Conservation (phyloP, 768 basidiomycete genomes). For the Polyporus arcularius region DNA sequence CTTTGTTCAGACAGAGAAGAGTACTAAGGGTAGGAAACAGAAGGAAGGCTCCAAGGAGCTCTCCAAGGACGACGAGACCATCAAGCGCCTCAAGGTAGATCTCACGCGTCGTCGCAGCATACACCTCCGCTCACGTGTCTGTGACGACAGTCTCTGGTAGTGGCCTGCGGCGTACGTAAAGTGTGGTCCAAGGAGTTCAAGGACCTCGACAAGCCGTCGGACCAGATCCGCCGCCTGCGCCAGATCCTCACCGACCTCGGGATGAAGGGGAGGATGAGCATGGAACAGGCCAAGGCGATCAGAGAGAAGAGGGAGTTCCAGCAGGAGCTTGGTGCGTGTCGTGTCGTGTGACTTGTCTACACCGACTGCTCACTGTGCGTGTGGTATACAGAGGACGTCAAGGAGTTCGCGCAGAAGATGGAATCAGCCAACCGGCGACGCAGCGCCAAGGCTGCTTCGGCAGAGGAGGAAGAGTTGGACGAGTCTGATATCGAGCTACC, state of each 20-base stretch:
- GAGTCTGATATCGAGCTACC: slow-evolving; percentile 15
- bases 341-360: not conserved
- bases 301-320: slow-evolving; percentile 73
- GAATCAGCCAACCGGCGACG: slow-evolving; percentile 35
- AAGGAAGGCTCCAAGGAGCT: slow-evolving; percentile 28
- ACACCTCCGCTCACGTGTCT: not conserved
- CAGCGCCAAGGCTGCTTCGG: slow-evolving; percentile 12
- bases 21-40: slow-evolving; percentile 34
- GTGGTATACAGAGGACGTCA: slow-evolving; percentile 63
- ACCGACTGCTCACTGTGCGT: not conserved
- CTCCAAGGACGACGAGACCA: slow-evolving; percentile 69
- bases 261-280: slow-evolving; percentile 74
- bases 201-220: slow-evolving; percentile 52
- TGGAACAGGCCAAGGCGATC: slow-evolving; percentile 81
- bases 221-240: slow-evolving; percentile 67
- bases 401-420: slow-evolving; percentile 60
- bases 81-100: slow-evolving; percentile 72
- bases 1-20: slow-evolving; percentile 1
- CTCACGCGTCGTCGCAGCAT: not conserved
- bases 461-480: slow-evolving; percentile 35
- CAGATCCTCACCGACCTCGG: slow-evolving; percentile 70
- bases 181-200: slow-evolving; percentile 76
- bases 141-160: slow-evolving; percentile 57
- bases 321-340: slow-evolving; percentile 69
- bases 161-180: slow-evolving; percentile 77